Evolutionary conservation across 176 grass and related monocot species (phyloP).

Genomic region (Ananas comosus): DNA sequence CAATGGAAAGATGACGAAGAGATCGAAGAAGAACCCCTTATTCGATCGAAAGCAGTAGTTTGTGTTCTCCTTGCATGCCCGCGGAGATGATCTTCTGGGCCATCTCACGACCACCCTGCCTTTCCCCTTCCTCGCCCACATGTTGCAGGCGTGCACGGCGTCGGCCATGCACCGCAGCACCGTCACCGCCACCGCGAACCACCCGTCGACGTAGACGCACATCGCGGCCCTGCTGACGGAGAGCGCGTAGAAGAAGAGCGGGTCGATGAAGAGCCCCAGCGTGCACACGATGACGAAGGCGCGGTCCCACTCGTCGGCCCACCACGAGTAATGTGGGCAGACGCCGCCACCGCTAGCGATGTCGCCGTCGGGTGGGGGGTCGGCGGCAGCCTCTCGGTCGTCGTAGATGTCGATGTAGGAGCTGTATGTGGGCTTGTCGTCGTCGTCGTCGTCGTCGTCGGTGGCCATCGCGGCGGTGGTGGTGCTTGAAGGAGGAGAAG

Average conservation of each 20-base stretch:
- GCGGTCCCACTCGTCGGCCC: conserved; percentile 71
- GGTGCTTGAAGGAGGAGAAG: no score
- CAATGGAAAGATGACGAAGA: conserved; percentile 71
- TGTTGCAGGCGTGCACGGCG: conserved; percentile 62
- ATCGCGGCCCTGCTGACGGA: conserved; percentile 63
- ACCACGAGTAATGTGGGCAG: not conserved
- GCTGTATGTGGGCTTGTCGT: no score
- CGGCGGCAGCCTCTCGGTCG: no score
- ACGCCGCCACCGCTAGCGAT: no score
- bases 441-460: no score
- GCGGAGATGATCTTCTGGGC: not conserved
- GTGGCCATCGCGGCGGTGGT: no score
- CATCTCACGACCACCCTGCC: conserved; percentile 1
- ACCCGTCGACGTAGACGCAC: conserved; percentile 90
- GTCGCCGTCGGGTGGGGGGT: no score
- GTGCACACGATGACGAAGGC: conserved; percentile 65
- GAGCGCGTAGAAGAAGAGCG: conserved; percentile 77
- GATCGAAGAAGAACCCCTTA: conserved; percentile 50
- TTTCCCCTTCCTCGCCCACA: conserved; percentile 49
- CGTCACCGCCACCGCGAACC: conserved; percentile 75
- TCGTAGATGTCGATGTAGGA: no score
- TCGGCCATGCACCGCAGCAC: conserved; percentile 68
- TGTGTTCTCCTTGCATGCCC: not conserved
- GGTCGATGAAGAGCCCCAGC: conserved; percentile 70
- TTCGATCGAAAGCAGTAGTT: conserved; percentile 22